Conservation (phyloP, 441 rosid genomes). For the Jatropha multifida region DNA sequence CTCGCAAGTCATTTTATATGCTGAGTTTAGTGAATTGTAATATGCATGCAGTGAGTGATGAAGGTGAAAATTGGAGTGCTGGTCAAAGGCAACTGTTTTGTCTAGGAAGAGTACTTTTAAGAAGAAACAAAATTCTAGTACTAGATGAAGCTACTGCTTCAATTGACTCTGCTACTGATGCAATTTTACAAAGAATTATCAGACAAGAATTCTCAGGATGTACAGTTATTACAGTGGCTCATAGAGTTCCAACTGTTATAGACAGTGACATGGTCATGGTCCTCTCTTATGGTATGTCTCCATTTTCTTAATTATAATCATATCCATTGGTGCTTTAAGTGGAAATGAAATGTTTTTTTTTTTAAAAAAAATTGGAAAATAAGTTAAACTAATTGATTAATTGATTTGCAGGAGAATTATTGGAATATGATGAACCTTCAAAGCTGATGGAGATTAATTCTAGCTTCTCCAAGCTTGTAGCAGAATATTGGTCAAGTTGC, state of each 20-base stretch:
- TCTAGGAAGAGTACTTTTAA: constrained; percentile 77
- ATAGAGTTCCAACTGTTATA: constrained; percentile 82
- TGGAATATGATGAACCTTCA: constrained; percentile 72
- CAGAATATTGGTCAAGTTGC: constrained; percentile 89
- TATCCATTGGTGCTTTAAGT: neutral
- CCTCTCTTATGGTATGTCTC: constrained; percentile 61
- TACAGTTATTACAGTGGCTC: constrained; percentile 81
- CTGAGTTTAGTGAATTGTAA: constrained; percentile 3
- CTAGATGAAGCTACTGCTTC: constrained; percentile 98
- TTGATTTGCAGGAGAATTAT: constrained; percentile 51
- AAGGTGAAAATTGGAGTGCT: constrained; percentile 94
- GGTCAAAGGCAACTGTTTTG: constrained; percentile 89
- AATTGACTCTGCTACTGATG: constrained; percentile 80
- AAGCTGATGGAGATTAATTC: constrained; percentile 71
- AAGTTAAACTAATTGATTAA: neutral
- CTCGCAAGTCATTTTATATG: neutral
- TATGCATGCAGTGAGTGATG: constrained; percentile 59
- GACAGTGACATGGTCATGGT: constrained; percentile 95
- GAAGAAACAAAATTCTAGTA: constrained; percentile 70
- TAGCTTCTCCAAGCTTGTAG: constrained; percentile 78
- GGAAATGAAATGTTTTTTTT: no score
- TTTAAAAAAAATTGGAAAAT: neutral
- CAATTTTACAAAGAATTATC: constrained; percentile 64
- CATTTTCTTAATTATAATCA: neutral
- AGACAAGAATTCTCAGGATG: constrained; percentile 66